These are phyloP conservation scores for Apiospora kogelbergensis DNA, from an alignment of 2,329 filamentous ascomycete species.

Conservation along the genomic window DNA sequence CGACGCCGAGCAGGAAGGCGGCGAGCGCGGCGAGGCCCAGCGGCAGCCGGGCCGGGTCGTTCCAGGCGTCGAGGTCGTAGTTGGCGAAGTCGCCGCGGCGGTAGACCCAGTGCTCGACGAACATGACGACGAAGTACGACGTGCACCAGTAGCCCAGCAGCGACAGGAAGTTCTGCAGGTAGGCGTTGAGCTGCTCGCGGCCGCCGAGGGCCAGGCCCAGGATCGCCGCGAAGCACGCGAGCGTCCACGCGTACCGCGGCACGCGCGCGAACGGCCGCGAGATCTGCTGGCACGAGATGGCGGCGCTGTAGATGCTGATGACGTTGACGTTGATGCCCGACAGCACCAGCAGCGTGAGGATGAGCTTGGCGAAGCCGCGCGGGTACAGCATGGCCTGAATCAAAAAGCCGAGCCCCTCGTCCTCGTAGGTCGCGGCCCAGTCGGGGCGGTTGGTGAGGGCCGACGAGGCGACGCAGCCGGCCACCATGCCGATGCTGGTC, in stretches of 20 bases:
- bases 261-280: slow-evolving; percentile 41
- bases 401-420: slow-evolving; percentile 44
- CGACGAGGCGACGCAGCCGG: slow-evolving; percentile 43
- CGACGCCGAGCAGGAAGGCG: slow-evolving; percentile 45
- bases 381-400: slow-evolving; percentile 45
- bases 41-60: slow-evolving; percentile 42
- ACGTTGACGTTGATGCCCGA: slow-evolving; percentile 47
- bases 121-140: slow-evolving; percentile 47
- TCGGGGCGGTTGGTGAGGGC: slow-evolving; percentile 40
- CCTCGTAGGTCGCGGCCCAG: slow-evolving; percentile 37
- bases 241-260: slow-evolving; percentile 48
- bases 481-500: slow-evolving; percentile 48
- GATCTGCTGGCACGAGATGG: slow-evolving; percentile 41
- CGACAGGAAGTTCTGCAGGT: slow-evolving; percentile 47
- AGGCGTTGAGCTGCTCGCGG: slow-evolving; percentile 40
- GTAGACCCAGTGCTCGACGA: slow-evolving; percentile 49
- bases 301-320: slow-evolving; percentile 42
- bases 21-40: slow-evolving; percentile 41
- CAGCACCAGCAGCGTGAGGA: slow-evolving; percentile 37
- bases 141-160: slow-evolving; percentile 52
- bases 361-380: slow-evolving; percentile 42
- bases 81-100: slow-evolving; percentile 39
- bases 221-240: slow-evolving; percentile 44
- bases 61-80: slow-evolving; percentile 51
- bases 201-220: slow-evolving; percentile 45